Percentiles rank a stretch among this genome's conserved stretches.
phyloP scores from a whole-genome alignment of 2,329 filamentous ascomycete species.

The Coniosporium tulheliwenetii region DNA sequence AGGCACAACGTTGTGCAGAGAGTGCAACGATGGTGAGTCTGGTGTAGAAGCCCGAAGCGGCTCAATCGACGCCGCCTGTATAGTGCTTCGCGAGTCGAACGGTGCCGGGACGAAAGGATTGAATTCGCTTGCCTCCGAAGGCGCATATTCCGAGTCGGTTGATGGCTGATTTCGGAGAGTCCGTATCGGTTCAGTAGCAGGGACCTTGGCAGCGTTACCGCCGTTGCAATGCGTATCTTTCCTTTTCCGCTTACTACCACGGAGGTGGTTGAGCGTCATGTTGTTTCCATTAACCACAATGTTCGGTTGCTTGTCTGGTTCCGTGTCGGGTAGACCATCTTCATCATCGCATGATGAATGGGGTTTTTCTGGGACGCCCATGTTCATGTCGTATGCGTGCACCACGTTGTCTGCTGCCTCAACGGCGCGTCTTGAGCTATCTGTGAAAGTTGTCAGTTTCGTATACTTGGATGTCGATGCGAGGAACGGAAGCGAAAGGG shows the following conservation, averaged over 20 bases:
- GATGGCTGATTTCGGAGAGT: no score
- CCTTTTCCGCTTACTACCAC: no score
- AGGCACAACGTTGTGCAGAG: slow-evolving; percentile 17
- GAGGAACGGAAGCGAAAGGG: slow-evolving; percentile 1
- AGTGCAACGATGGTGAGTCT: no score
- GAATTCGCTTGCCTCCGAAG: no score
- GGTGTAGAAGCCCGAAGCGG: no score
- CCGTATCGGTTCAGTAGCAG: no score
- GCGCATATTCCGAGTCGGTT: no score
- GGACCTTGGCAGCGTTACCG: no score
- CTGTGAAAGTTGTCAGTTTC: slow-evolving; percentile 19
- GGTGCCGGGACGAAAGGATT: no score
- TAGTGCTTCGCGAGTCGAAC: no score
- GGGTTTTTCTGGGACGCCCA: slow-evolving; percentile 54
- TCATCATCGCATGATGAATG: slow-evolving; percentile 22
- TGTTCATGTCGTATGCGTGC: slow-evolving; percentile 59
- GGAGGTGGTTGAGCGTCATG: slow-evolving; percentile 12
- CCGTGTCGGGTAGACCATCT: slow-evolving; percentile 6
- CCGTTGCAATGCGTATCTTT: no score
- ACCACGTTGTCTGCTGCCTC: slow-evolving; percentile 64
- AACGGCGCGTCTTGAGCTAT: slow-evolving; percentile 54
- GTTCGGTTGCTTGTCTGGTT: slow-evolving; percentile 22
- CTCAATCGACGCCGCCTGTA: no score
- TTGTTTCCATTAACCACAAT: slow-evolving; percentile 27
- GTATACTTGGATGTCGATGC: slow-evolving; percentile 2